These are phyloP conservation scores for Bipolaris gigantea DNA, from an alignment of 2,329 filamentous ascomycete genomes.

Conservation along the genomic window DNA sequence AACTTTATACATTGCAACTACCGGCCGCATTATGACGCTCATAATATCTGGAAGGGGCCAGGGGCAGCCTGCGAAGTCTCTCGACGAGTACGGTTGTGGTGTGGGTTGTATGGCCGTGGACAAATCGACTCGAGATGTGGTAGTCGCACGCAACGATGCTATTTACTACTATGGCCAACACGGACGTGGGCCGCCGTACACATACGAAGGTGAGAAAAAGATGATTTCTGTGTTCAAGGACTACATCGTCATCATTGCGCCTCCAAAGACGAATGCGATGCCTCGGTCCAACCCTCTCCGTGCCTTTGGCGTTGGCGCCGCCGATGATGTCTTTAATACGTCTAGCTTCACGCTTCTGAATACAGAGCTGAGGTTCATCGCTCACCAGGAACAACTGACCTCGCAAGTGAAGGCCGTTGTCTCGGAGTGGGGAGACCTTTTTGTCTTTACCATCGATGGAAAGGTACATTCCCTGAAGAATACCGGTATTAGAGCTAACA, in stretches of 20 bases:
- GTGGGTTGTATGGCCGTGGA: slow-evolving; percentile 96
- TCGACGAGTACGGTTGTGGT: slow-evolving; percentile 87
- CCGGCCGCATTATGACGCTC: slow-evolving; percentile 81
- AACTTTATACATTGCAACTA: slow-evolving; percentile 90
- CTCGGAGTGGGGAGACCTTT: slow-evolving; percentile 87
- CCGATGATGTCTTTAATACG: slow-evolving; percentile 80
- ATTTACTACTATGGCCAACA: slow-evolving; percentile 90
- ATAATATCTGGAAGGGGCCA: slow-evolving; percentile 86
- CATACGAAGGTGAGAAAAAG: slow-evolving; percentile 89
- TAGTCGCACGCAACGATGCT: slow-evolving; percentile 93
- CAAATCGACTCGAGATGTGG: slow-evolving; percentile 75
- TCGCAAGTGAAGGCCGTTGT: slow-evolving; percentile 80
- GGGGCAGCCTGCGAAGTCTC: slow-evolving; percentile 80
- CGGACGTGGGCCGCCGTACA: slow-evolving; percentile 82
- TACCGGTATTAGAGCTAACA: slow-evolving; percentile 14
- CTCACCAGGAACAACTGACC: slow-evolving; percentile 82
- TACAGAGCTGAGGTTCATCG: slow-evolving; percentile 84
- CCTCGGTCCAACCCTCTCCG: slow-evolving; percentile 65
- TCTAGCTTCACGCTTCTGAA: slow-evolving; percentile 91
- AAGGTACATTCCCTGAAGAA: slow-evolving; percentile 61
- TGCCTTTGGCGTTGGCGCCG: slow-evolving; percentile 70
- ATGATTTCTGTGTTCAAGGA: slow-evolving; percentile 77
- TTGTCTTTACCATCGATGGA: slow-evolving; percentile 86
- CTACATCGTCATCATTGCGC: slow-evolving; percentile 85
- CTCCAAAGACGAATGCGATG: slow-evolving; percentile 62